Percentiles rank a stretch among this genome's conserved stretches.
Evolutionary conservation across 352 stramenopile genomes (phyloP).

Genomic region (Globisporangium parvum): DNA sequence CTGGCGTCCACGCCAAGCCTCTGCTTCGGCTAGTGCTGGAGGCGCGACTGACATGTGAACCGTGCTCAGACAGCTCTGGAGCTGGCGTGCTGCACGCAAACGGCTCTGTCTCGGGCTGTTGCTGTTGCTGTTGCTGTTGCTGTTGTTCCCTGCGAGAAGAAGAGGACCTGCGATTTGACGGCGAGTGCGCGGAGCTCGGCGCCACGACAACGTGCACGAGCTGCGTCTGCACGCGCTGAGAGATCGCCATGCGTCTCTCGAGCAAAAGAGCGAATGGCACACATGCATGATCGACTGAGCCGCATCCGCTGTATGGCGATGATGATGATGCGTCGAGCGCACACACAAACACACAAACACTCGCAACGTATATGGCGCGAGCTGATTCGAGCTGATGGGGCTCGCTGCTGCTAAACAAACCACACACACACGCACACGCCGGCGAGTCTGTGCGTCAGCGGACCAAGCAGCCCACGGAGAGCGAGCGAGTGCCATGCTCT

Average conservation of each 20-base stretch:
- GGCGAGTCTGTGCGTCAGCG: too few species aligned
- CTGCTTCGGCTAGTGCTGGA: conserved; percentile 11
- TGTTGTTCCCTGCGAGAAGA: conserved; percentile 7
- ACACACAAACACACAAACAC: too few species aligned
- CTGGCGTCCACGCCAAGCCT: conserved; percentile 21
- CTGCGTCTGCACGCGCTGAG: conserved; percentile 20
- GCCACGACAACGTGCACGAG: conserved; percentile 3
- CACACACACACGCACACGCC: neutral
- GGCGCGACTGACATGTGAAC: too few species aligned
- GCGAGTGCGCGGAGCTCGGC: neutral
- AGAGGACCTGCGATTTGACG: neutral
- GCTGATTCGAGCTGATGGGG: neutral
- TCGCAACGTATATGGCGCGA: conserved; percentile 1
- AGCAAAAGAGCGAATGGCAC: conserved; percentile 3
- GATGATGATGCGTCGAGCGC: too few species aligned
- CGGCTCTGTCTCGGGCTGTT: neutral
- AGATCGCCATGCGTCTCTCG: conserved; percentile 13
- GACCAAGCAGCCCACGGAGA: too few species aligned
- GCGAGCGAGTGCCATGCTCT: too few species aligned
- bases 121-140: neutral
- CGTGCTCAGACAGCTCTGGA: too few species aligned
- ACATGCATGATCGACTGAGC: neutral
- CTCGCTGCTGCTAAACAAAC: neutral
- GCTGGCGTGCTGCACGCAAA: neutral
- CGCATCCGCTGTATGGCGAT: neutral